Conservation (phyloP, 306 rosid genomes). For the Abrus precatorius region DNA sequence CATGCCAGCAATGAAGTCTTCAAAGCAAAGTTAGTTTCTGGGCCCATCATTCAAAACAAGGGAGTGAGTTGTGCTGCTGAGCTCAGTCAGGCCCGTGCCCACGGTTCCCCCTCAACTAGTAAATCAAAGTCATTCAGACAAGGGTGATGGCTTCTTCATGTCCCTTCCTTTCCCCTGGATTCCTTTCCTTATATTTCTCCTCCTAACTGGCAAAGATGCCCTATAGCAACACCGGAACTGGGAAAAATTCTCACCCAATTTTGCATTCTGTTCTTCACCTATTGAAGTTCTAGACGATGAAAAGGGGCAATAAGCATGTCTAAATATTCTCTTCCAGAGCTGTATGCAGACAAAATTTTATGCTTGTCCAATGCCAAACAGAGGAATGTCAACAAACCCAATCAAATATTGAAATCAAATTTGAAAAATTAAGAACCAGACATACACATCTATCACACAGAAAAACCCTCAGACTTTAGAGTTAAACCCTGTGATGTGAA, state of each 20-base stretch:
- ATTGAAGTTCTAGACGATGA: not conserved
- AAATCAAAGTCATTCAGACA: not conserved
- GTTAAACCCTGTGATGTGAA: slow-evolving; percentile 43
- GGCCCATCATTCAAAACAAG: not conserved
- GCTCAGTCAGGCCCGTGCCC: not conserved
- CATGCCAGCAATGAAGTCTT: too few relatives aligned
- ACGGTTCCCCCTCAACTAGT: not conserved
- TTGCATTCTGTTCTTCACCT: not conserved
- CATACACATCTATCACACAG: slow-evolving; percentile 2
- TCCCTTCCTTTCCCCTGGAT: not conserved
- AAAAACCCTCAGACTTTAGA: slow-evolving; percentile 7
- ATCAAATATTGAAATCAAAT: not conserved
- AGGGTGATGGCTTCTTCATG: not conserved
- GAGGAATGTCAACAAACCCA: slow-evolving; percentile 37
- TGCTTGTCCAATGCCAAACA: not conserved
- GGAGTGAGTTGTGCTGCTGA: not conserved
- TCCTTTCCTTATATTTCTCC: not conserved
- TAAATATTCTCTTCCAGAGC: not conserved
- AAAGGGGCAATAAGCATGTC: not conserved
- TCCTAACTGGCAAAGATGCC: not conserved
- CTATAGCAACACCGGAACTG: not conserved
- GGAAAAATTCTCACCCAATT: not conserved
- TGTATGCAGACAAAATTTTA: not conserved
- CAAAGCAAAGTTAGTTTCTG: not conserved
- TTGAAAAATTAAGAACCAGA: not conserved